phyloP scores from a whole-genome alignment of 176 grass and related monocot genomes.

The Hsuehochloa calcarea region DNA sequence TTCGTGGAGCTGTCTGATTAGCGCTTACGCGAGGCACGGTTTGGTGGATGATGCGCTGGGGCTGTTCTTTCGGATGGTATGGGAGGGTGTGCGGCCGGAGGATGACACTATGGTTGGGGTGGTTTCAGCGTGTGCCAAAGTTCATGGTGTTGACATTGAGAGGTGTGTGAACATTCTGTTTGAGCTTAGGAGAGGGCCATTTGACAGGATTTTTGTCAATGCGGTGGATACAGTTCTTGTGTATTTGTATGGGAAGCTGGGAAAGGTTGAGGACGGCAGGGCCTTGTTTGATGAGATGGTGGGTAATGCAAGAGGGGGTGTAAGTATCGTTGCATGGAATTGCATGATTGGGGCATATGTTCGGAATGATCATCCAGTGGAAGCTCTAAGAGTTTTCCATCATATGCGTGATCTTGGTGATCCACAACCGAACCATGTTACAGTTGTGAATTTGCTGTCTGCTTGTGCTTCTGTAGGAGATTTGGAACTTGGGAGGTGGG shows the following conservation, averaged over 20 bases:
- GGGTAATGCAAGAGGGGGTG: neutral
- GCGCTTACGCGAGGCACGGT: neutral
- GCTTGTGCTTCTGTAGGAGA: conserved; percentile 26
- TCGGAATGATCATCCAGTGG: conserved; percentile 12
- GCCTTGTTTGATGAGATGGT: conserved; percentile 20
- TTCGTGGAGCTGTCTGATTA: conserved; percentile 26
- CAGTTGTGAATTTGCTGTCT: conserved; percentile 16
- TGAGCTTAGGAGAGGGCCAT: neutral
- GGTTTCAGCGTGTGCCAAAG: conserved; percentile 6
- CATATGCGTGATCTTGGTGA: neutral
- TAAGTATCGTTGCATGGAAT: conserved; percentile 11
- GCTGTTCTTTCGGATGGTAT: conserved; percentile 13
- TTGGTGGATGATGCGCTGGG: conserved; percentile 2
- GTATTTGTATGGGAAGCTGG: conserved; percentile 11
- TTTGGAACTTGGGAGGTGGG: conserved; percentile 18
- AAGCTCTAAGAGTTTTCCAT: conserved; percentile 22
- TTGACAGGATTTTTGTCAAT: neutral
- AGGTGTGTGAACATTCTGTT: neutral
- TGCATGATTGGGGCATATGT: conserved; percentile 17
- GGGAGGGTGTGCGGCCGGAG: neutral
- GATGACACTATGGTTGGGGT: conserved; percentile 24
- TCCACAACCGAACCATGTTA: conserved; percentile 25
- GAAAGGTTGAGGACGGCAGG: conserved; percentile 2
- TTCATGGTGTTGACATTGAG: neutral
- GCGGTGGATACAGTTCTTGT: conserved; percentile 12